Conservation (phyloP, 2,329 filamentous ascomycete species). For the Meredithiella fracta region DNA sequence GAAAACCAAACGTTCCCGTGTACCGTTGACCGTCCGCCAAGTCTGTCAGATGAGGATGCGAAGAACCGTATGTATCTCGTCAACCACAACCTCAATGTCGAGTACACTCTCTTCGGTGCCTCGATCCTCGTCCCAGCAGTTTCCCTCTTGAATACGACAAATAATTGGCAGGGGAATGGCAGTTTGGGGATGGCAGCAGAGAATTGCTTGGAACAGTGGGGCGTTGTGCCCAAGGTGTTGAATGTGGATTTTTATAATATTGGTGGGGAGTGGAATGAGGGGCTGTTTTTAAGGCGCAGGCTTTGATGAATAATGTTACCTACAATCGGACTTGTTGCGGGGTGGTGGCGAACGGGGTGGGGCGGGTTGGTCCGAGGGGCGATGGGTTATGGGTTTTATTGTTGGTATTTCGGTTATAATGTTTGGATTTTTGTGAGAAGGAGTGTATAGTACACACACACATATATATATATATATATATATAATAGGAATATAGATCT, state of each 20-base stretch:
- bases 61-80: constrained; percentile 57
- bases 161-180: constrained; percentile 46
- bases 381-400: not conserved
- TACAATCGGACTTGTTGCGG: constrained; percentile 48
- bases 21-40: constrained; percentile 57
- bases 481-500: too few species aligned
- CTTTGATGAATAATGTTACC: constrained; percentile 53
- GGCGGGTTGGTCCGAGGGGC: not conserved
- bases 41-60: constrained; percentile 39
- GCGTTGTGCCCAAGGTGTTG: constrained; percentile 56
- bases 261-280: constrained; percentile 35
- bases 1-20: constrained; percentile 53
- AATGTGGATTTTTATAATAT: constrained; percentile 75
- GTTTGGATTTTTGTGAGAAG: too few species aligned
- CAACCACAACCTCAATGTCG: constrained; percentile 81
- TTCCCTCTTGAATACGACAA: constrained; percentile 53
- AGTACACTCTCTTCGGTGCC: constrained; percentile 49
- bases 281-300: constrained; percentile 65
- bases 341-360: constrained; percentile 18
- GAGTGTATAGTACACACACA: too few species aligned
- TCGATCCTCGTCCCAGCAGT: constrained; percentile 56
- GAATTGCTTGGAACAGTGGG: constrained; percentile 48
- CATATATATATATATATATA: too few species aligned
- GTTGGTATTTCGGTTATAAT: too few species aligned
- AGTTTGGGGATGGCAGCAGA: constrained; percentile 47